Evolutionary conservation across 306 rosid genomes (phyloP).

Genomic region (Mimosa pudica): DNA sequence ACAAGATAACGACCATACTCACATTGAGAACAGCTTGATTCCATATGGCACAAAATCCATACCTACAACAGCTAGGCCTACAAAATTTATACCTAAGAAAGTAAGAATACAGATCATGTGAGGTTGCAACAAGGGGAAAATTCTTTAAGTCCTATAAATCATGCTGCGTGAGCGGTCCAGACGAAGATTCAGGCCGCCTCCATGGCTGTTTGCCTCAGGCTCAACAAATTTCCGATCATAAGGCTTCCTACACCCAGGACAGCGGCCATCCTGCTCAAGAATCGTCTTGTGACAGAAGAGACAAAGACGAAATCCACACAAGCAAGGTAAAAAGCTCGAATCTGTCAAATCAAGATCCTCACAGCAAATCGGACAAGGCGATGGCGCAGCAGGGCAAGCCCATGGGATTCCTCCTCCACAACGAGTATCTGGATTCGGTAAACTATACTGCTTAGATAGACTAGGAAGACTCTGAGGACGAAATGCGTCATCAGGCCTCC

Average conservation of each 20-base stretch:
- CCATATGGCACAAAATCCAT: slow-evolving; percentile 51
- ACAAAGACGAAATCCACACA: slow-evolving; percentile 92
- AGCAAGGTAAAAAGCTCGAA: slow-evolving; percentile 82
- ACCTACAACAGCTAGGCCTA: slow-evolving; percentile 64
- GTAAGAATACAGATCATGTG: slow-evolving; percentile 50
- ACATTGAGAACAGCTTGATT: slow-evolving; percentile 55
- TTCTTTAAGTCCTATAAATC: slow-evolving; percentile 72
- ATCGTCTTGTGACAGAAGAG: slow-evolving; percentile 99
- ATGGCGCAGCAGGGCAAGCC: slow-evolving; percentile 52
- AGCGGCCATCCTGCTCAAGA: slow-evolving; percentile 87
- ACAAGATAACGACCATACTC: slow-evolving; percentile 54
- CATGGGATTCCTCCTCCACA: slow-evolving; percentile 64
- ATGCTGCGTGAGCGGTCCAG: slow-evolving; percentile 86
- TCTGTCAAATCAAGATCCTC: slow-evolving; percentile 95
- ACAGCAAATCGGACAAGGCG: slow-evolving; percentile 85
- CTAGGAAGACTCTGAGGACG: slow-evolving; percentile 95
- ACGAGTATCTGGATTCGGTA: slow-evolving; percentile 59
- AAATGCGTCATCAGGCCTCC: slow-evolving; percentile 91
- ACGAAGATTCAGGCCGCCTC: slow-evolving; percentile 62
- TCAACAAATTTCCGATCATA: slow-evolving; percentile 61
- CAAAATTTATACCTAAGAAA: slow-evolving; percentile 53
- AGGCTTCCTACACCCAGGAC: slow-evolving; percentile 97
- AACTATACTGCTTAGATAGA: slow-evolving; percentile 77
- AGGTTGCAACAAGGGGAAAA: slow-evolving; percentile 48
- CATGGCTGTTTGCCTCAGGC: slow-evolving; percentile 63